Conservation (phyloP, 2,329 filamentous ascomycete species). For the Aspergillus fumigatus region DNA sequence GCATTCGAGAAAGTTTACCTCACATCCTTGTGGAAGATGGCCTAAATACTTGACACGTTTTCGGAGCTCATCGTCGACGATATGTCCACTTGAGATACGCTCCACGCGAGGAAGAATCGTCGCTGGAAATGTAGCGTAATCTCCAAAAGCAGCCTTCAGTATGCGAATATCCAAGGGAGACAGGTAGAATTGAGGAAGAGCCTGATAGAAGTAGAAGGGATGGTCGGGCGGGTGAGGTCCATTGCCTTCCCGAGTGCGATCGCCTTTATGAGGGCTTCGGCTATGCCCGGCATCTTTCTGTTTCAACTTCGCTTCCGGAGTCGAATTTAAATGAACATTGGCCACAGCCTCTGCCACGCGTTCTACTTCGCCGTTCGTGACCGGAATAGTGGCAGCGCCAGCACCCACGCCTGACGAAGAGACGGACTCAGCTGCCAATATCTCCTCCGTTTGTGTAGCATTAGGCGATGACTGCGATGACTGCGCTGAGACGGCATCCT, state of each 20-base stretch:
- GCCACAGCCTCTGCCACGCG: conserved; percentile 23
- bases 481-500: conserved; percentile 48
- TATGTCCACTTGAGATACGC: conserved; percentile 81
- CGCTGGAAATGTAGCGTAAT: conserved; percentile 76
- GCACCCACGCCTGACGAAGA: conserved; percentile 10
- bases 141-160: conserved; percentile 80
- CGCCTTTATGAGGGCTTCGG: conserved; percentile 3
- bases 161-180: conserved; percentile 90
- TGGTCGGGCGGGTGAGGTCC: conserved; percentile 46
- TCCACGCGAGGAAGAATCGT: conserved; percentile 83
- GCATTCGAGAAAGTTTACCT: conserved; percentile 86
- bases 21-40: conserved; percentile 84
- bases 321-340: conserved; percentile 16
- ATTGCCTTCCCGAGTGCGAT: conserved; percentile 30
- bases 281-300: conserved; percentile 15
- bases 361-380: conserved; percentile 15
- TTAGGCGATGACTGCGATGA: conserved; percentile 40
- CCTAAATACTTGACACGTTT: conserved; percentile 81
- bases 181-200: conserved; percentile 81
- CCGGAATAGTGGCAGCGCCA: conserved; percentile 8
- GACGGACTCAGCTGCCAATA: conserved; percentile 24
- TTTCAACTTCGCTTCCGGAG: conserved; percentile 19
- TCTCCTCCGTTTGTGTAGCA: conserved; percentile 43
- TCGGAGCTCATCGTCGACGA: conserved; percentile 78
- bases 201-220: conserved; percentile 81